Evolutionary conservation across 75 land plant genomes (phyloP).

Genomic region (Cunninghamia lanceolata): DNA sequence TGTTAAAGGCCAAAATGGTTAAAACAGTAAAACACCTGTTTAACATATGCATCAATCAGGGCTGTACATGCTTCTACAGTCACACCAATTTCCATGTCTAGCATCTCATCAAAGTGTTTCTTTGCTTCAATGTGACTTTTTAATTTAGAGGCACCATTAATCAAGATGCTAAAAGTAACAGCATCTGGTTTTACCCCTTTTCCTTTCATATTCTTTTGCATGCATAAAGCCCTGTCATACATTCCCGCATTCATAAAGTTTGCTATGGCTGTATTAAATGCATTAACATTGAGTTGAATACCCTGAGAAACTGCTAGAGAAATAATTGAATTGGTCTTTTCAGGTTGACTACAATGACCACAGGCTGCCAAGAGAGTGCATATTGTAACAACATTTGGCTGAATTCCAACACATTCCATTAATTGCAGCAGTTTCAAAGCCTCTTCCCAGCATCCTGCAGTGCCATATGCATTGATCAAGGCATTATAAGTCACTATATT

Average conservation of each 20-base stretch:
- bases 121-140: slow-evolving; percentile 61
- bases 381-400: slow-evolving; percentile 79
- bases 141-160: slow-evolving; percentile 62
- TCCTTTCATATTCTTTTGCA: slow-evolving; percentile 59
- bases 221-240: slow-evolving; percentile 57
- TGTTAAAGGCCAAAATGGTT: neutral
- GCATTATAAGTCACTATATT: slow-evolving; percentile 81
- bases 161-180: slow-evolving; percentile 67
- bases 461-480: slow-evolving; percentile 85
- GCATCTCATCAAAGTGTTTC: slow-evolving; percentile 61
- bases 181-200: slow-evolving; percentile 55
- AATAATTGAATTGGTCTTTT: slow-evolving; percentile 59
- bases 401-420: slow-evolving; percentile 69
- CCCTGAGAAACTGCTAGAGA: slow-evolving; percentile 53
- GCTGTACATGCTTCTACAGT: slow-evolving; percentile 81
- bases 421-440: slow-evolving; percentile 68
- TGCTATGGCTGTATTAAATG: slow-evolving; percentile 82
- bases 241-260: slow-evolving; percentile 76
- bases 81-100: slow-evolving; percentile 38
- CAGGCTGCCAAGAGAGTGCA: slow-evolving; percentile 86
- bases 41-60: slow-evolving; percentile 73
- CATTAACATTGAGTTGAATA: slow-evolving; percentile 61
- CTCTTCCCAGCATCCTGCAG: slow-evolving; percentile 60
- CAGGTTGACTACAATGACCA: slow-evolving; percentile 60
- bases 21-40: slow-evolving; percentile 46